Conservation (phyloP, 2,329 filamentous ascomycete species). For the Neopestalotiopsis sp. region DNA sequence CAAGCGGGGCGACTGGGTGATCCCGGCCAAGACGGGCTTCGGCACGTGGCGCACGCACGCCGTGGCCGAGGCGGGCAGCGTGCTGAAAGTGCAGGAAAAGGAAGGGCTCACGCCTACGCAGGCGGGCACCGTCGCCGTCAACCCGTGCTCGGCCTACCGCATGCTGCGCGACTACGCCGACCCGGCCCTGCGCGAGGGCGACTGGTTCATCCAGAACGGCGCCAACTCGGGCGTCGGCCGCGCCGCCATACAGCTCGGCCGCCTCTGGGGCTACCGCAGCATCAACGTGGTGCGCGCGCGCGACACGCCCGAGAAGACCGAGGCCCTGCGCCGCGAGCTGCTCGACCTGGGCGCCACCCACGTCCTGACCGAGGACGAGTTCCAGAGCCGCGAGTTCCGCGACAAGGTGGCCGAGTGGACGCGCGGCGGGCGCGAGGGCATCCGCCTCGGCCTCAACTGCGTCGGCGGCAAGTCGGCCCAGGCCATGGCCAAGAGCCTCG, state of each 20-base stretch:
- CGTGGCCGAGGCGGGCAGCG: slow-evolving; percentile 55
- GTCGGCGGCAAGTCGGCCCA: slow-evolving; percentile 88
- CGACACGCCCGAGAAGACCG: slow-evolving; percentile 66
- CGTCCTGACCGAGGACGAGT: slow-evolving; percentile 62
- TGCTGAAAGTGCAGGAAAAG: slow-evolving; percentile 57
- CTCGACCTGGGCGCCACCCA: slow-evolving; percentile 59
- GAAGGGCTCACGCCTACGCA: slow-evolving; percentile 75
- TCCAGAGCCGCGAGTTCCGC: slow-evolving; percentile 63
- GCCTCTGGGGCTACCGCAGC: slow-evolving; percentile 85
- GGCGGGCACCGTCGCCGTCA: slow-evolving; percentile 87
- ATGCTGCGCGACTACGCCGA: slow-evolving; percentile 82
- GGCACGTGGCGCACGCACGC: slow-evolving; percentile 97
- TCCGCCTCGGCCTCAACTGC: slow-evolving; percentile 87
- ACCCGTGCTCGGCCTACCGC: slow-evolving; percentile 92
- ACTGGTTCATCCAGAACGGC: slow-evolving; percentile 97
- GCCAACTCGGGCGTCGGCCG: slow-evolving; percentile 93
- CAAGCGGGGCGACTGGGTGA: slow-evolving; percentile 87
- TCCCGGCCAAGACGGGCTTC: slow-evolving; percentile 81
- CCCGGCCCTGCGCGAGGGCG: slow-evolving; percentile 63
- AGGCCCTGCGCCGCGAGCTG: slow-evolving; percentile 59
- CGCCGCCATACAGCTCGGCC: slow-evolving; percentile 86
- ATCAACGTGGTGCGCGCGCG: slow-evolving; percentile 88
- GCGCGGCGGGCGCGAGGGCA: slow-evolving; percentile 69
- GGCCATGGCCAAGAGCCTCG: slow-evolving; percentile 76
- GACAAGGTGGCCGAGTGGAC: slow-evolving; percentile 69